Evolutionary conservation across 2,329 filamentous ascomycete genomes (phyloP).

Genomic region (Lasiodiplodia gonubiensis): DNA sequence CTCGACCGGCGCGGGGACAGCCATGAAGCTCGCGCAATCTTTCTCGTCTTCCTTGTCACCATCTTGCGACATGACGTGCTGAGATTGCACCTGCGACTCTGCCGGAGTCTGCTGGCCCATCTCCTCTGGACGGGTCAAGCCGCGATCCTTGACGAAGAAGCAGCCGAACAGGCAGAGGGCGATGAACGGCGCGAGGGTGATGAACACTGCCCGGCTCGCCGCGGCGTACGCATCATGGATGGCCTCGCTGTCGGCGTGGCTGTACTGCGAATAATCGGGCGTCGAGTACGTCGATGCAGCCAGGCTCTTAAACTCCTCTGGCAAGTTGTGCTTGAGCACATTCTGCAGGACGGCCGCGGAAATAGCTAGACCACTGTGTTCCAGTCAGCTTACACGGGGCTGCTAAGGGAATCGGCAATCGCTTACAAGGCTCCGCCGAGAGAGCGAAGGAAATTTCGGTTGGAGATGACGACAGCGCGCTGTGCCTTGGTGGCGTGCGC

Average conservation of each 20-base stretch:
- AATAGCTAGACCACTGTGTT: constrained; percentile 63
- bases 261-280: constrained; percentile 18
- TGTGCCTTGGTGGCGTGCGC: constrained; percentile 58
- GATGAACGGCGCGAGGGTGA: constrained; percentile 29
- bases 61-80: constrained; percentile 6
- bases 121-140: constrained; percentile 25
- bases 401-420: too few species aligned
- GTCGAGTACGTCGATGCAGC: too few species aligned
- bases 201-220: constrained; percentile 29
- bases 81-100: background rate
- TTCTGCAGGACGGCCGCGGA: constrained; percentile 54
- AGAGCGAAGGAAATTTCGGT: constrained; percentile 67
- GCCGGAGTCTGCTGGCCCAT: constrained; percentile 4
- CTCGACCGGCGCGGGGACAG: constrained; percentile 16
- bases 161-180: constrained; percentile 27
- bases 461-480: constrained; percentile 66
- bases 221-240: constrained; percentile 27
- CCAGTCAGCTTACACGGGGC: too few species aligned
- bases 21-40: constrained; percentile 10
- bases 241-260: constrained; percentile 8
- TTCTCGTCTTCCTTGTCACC: constrained; percentile 16
- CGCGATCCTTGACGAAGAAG: constrained; percentile 29
- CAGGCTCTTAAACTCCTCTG: too few species aligned
- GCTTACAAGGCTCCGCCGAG: constrained; percentile 64
- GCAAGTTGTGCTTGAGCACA: constrained; percentile 40